These are phyloP conservation scores for Comarum palustre DNA, from an alignment of 306 rosid genomes.

Conservation along the genomic window DNA sequence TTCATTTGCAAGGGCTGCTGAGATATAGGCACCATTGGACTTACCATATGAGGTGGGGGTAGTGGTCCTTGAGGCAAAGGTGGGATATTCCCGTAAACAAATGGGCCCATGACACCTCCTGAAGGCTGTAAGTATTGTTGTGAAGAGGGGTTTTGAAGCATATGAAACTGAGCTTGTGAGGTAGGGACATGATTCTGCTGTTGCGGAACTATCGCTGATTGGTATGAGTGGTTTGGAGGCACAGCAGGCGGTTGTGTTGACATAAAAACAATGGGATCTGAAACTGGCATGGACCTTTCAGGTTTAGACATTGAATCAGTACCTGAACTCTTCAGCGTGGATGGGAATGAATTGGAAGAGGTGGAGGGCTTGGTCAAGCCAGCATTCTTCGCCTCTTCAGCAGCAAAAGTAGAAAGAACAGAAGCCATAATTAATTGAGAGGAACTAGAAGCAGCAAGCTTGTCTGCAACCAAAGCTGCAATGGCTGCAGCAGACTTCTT, in stretches of 20 bases:
- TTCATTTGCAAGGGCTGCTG: slow-evolving; percentile 43
- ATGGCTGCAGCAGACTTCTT: slow-evolving; percentile 81
- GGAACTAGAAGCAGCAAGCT: slow-evolving; percentile 87
- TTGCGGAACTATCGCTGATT: slow-evolving; percentile 59
- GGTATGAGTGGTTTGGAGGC: slow-evolving; percentile 56
- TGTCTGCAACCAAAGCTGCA: slow-evolving; percentile 93
- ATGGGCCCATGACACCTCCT: slow-evolving; percentile 53
- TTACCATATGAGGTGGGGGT: slow-evolving; percentile 52
- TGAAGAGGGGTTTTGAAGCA: slow-evolving; percentile 46
- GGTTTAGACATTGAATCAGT: slow-evolving; percentile 47
- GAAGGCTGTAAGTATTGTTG: slow-evolving; percentile 68
- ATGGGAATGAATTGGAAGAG: slow-evolving; percentile 25
- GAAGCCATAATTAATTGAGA: slow-evolving; percentile 87
- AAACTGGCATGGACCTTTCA: slow-evolving; percentile 35
- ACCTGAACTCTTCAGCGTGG: slow-evolving; percentile 22
- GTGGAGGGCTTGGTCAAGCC: slow-evolving; percentile 38
- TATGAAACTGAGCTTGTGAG: slow-evolving; percentile 67
- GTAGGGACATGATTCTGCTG: slow-evolving; percentile 50
- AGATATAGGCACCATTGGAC: slow-evolving; percentile 51
- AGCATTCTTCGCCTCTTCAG: slow-evolving; percentile 78
- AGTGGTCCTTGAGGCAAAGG: slow-evolving; percentile 57
- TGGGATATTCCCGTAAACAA: slow-evolving; percentile 60
- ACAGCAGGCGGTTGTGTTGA: slow-evolving; percentile 52
- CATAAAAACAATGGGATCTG: slow-evolving; percentile 56
- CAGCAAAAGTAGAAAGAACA: slow-evolving; percentile 85